Conservation (phyloP, 2,329 filamentous ascomycete genomes). For the Amphichorda felina region DNA sequence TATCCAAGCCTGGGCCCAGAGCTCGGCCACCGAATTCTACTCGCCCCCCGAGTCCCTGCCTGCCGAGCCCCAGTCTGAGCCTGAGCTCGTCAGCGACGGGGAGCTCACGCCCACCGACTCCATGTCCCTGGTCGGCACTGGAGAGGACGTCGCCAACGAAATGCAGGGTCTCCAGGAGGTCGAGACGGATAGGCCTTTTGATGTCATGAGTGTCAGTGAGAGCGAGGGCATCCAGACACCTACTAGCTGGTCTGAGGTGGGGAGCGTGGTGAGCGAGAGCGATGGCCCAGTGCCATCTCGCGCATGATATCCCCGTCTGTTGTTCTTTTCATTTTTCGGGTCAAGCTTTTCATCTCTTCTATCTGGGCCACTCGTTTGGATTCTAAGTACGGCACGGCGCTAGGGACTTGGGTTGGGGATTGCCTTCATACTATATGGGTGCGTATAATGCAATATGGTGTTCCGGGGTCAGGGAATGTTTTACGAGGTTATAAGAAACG, state of each 20-base stretch:
- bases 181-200: constrained; percentile 29
- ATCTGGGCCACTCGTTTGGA: no score
- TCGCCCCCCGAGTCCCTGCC: constrained; percentile 45
- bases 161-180: constrained; percentile 13
- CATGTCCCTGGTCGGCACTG: constrained; percentile 39
- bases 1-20: constrained; percentile 54
- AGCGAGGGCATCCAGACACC: constrained; percentile 48
- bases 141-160: constrained; percentile 34
- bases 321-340: neutral
- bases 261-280: constrained; percentile 47
- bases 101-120: constrained; percentile 49
- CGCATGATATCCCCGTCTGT: neutral
- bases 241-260: constrained; percentile 53
- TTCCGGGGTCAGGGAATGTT: no score
- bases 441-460: no score
- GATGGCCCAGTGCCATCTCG: constrained; percentile 17
- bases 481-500: no score
- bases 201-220: constrained; percentile 44
- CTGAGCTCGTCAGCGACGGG: constrained; percentile 27
- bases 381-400: no score
- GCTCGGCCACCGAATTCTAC: constrained; percentile 41
- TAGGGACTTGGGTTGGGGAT: no score
- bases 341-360: no score
- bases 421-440: no score
- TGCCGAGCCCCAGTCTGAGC: constrained; percentile 32